phyloP scores from a whole-genome alignment of 2,329 filamentous ascomycete species.

The Chrysoporthe cubensis region DNA sequence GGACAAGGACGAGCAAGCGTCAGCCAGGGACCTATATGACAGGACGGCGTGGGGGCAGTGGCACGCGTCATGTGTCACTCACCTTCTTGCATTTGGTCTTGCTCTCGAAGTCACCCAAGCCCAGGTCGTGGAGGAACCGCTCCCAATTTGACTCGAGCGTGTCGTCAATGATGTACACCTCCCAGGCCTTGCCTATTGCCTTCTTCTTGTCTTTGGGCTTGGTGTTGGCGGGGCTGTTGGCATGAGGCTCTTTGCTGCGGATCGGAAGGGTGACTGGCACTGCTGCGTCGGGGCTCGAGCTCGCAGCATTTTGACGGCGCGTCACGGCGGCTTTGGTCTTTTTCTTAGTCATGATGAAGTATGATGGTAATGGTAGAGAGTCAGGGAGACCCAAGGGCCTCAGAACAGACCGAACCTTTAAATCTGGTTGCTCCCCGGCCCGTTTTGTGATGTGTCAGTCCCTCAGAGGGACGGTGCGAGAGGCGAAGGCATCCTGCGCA shows the following conservation, averaged over 20 bases:
- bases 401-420: not conserved
- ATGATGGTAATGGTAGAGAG: not conserved
- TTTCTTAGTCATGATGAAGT: not conserved
- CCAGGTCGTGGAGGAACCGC: conserved; percentile 49
- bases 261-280: not conserved
- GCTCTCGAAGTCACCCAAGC: conserved; percentile 41
- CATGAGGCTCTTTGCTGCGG: not conserved
- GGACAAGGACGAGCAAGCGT: not conserved
- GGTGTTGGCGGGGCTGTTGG: conserved; percentile 13
- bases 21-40: not conserved
- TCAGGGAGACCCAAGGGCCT: not conserved
- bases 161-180: conserved; percentile 37
- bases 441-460: not conserved
- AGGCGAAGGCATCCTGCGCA: not conserved
- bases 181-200: conserved; percentile 26
- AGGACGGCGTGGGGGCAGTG: not conserved
- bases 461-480: not conserved
- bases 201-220: conserved; percentile 17
- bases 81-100: conserved; percentile 52
- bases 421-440: not conserved
- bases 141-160: conserved; percentile 48
- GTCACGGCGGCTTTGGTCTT: not conserved
- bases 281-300: not conserved
- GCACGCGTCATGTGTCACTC: conserved; percentile 4
- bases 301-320: not conserved